Percentiles rank a stretch among this genome's conserved stretches.
These are phyloP conservation scores for Cutaneotrichosporon dermatis DNA, from an alignment of 1,284 basidiomycete genomes.

Conservation along the genomic window DNA sequence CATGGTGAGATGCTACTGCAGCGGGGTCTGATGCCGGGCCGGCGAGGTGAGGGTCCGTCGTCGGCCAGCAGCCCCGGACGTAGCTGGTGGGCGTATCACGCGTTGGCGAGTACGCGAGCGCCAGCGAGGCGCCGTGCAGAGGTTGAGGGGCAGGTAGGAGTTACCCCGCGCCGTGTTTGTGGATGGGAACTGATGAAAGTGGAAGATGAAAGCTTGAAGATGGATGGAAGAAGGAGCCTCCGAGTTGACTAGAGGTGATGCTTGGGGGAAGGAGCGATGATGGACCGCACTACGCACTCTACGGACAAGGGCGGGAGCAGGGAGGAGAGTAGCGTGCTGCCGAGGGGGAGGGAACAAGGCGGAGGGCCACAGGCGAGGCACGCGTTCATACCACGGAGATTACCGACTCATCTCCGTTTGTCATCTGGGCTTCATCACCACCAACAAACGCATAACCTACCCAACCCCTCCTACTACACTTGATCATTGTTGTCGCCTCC, in stretches of 20 bases:
- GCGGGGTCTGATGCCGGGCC: neutral
- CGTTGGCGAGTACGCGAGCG: neutral
- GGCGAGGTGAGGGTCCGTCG: neutral
- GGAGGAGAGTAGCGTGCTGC: too few species aligned
- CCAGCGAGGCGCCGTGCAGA: neutral
- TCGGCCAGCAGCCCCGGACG: constrained; percentile 2
- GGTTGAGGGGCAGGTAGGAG: too few species aligned
- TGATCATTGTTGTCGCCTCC: neutral
- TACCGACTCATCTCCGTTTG: too few species aligned
- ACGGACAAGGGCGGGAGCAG: too few species aligned
- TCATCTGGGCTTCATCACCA: too few species aligned
- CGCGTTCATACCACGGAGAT: neutral
- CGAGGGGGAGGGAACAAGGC: too few species aligned
- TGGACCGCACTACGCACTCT: neutral
- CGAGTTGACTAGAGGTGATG: too few species aligned
- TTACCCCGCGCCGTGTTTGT: too few species aligned
- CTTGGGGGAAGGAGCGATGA: neutral
- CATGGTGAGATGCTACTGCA: constrained; percentile 15
- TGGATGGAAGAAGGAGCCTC: too few species aligned
- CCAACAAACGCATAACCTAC: too few species aligned
- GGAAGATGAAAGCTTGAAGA: neutral
- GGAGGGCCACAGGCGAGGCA: neutral
- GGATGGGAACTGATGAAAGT: neutral
- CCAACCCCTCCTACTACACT: neutral
- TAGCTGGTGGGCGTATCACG: neutral